Conservation (phyloP, 108 stramenopile genomes). For the Skeletonema tropicum region DNA sequence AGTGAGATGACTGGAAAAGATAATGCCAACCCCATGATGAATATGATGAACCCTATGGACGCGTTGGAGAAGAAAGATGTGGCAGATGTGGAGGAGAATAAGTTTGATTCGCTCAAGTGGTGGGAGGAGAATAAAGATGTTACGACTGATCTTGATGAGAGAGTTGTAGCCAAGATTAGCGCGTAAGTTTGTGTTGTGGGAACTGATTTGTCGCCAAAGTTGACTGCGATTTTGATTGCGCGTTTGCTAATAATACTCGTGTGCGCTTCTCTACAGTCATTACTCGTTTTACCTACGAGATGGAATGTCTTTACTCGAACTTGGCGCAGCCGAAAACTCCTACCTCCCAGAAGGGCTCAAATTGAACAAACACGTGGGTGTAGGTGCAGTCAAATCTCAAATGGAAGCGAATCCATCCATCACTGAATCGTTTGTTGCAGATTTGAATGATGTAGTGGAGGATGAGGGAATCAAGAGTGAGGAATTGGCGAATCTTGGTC, state of each 20-base stretch:
- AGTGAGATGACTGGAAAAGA: slow-evolving; percentile 50
- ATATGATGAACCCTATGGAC: slow-evolving; percentile 47
- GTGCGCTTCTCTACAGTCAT: slow-evolving; percentile 49
- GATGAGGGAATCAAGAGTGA: slow-evolving; percentile 73
- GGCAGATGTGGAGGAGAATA: slow-evolving; percentile 42
- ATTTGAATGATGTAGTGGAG: slow-evolving; percentile 81
- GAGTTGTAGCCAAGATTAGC: slow-evolving; percentile 67
- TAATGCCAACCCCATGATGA: slow-evolving; percentile 30
- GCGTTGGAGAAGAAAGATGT: slow-evolving; percentile 17
- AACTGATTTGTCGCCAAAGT: neutral
- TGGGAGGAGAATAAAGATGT: slow-evolving; percentile 72
- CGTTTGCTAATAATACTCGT: neutral
- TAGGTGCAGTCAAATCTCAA: slow-evolving; percentile 60
- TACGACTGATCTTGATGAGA: slow-evolving; percentile 66
- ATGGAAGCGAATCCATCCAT: slow-evolving; percentile 83
- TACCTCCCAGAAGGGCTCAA: slow-evolving; percentile 76
- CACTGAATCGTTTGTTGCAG: slow-evolving; percentile 67
- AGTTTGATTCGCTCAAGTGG: slow-evolving; percentile 64
- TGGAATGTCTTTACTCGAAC: slow-evolving; percentile 84
- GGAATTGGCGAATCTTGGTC: slow-evolving; percentile 56
- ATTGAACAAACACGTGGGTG: slow-evolving; percentile 74
- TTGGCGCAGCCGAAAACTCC: slow-evolving; percentile 87
- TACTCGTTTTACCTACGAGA: slow-evolving; percentile 78
- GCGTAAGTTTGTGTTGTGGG: slow-evolving; percentile 46
- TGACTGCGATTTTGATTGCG: neutral